Percentiles rank a stretch among this genome's conserved stretches.
These are phyloP conservation scores for Neofusicoccum kwambonambiense DNA, from an alignment of 2,329 filamentous ascomycete species.

Conservation along the genomic window DNA sequence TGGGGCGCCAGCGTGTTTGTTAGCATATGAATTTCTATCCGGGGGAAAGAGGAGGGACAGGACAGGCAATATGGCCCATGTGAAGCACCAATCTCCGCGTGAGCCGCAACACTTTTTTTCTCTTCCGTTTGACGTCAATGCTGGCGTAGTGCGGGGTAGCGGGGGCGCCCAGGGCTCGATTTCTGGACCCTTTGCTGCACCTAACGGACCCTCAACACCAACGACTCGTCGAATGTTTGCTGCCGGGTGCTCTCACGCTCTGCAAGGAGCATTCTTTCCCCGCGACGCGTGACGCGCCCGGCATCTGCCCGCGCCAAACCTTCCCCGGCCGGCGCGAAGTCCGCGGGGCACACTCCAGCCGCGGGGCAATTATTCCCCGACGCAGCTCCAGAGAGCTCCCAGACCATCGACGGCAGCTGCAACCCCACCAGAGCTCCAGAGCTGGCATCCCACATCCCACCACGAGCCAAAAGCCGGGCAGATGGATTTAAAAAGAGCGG, in stretches of 20 bases:
- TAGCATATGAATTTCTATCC: no score
- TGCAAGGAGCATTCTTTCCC: not conserved
- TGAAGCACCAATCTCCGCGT: not conserved
- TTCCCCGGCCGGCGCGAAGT: no score
- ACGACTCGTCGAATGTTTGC: not conserved
- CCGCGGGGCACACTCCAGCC: no score
- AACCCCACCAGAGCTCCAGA: not conserved
- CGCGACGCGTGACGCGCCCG: not conserved
- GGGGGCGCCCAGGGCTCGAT: not conserved
- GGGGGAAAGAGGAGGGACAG: no score
- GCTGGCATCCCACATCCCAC: not conserved
- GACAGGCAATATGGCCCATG: not conserved
- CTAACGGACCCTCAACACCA: not conserved
- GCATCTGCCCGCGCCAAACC: not conserved
- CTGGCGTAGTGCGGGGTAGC: not conserved
- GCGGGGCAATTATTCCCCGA: slow-evolving; percentile 4
- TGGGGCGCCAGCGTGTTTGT: no score
- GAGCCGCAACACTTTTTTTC: not conserved
- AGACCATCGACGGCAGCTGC: not conserved
- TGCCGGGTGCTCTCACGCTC: not conserved
- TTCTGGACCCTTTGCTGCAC: not conserved
- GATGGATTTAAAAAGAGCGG: not conserved
- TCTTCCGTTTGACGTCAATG: not conserved
- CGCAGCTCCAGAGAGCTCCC: not conserved
- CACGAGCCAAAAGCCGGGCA: not conserved